These are phyloP conservation scores for Cinnamomum micranthum DNA, from an alignment of 164 flowering plant genomes.

Conservation along the genomic window DNA sequence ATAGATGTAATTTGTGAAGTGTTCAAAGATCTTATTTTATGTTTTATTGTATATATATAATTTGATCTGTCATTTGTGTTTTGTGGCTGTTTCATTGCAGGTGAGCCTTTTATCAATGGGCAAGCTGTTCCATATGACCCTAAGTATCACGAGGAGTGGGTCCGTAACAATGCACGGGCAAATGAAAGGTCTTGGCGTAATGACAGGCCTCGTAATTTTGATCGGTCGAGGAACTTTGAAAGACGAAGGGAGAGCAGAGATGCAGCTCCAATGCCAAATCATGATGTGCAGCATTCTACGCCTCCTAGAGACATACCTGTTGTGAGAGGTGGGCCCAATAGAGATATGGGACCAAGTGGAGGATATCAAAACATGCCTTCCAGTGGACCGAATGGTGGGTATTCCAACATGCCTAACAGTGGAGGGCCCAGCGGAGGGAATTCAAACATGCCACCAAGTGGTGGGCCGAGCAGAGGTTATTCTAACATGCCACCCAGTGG, in stretches of 20 bases:
- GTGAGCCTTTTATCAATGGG: constrained; percentile 43
- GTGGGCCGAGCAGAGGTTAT: background rate
- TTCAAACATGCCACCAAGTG: background rate
- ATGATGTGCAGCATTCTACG: background rate
- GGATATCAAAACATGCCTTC: background rate
- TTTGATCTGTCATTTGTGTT: background rate
- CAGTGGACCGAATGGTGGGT: constrained; percentile 16
- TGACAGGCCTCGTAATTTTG: constrained; percentile 29
- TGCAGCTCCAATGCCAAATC: constrained; percentile 14
- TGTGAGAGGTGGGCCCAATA: constrained; percentile 17
- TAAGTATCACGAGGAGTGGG: constrained; percentile 43
- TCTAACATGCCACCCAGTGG: background rate
- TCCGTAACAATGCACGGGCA: constrained; percentile 24
- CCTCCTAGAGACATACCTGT: background rate
- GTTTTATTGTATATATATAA: no score
- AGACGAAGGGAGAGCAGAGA: constrained; percentile 25
- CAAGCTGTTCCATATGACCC: constrained; percentile 48
- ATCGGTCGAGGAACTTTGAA: constrained; percentile 22
- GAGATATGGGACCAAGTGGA: constrained; percentile 6
- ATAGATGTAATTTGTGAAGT: background rate
- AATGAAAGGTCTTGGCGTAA: constrained; percentile 23
- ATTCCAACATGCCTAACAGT: constrained; percentile 18
- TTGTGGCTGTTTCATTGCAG: constrained; percentile 12
- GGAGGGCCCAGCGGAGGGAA: background rate
- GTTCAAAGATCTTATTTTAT: background rate